Evolutionary conservation across 805 yeast genomes (phyloP), one percentile per base, ranked within the genome.

Genomic region (Metschnikowia arizonensis): DNA sequence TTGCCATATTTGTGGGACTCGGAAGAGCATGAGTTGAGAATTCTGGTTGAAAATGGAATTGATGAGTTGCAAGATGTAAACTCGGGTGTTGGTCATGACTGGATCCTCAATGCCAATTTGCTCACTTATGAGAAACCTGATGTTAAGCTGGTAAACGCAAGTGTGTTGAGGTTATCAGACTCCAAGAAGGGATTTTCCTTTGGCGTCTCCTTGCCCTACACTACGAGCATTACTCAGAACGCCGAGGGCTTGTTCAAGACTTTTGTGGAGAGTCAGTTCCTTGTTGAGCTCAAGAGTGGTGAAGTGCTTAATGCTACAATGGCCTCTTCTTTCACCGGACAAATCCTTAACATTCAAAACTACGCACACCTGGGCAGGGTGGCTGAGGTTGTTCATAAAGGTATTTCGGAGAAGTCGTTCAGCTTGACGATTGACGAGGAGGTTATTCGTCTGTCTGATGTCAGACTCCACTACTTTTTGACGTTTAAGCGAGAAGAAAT

Each of bases 1-100:
- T 64, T 88, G 47, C 93, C 95, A 2, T 60, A 66, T n/a, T 60
- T 88, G 25, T 85, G 90, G 89, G 50, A 48, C 9, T 47, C 47
- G 60, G 60, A 17, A 42, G 53, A 23, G 49, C 63, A n/a, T 64
- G 68, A 12, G 57, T 65, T 28, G 62, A 62, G n/a, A 8, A 48
- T 54, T 10, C 40, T 28, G 34, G 46, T 54, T 10, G 52, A 45
- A 24, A 53, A 54, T 36, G 56, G 55, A 8, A 33, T 50, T 19
- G 58, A 53, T 33, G 56, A 54, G 37, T 40, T 52, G 11, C 40
- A 53, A 7, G 53, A 48, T 3, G 33, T 30, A 3, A 2, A 10
- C 12, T 53, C 55, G 1, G 54, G 76, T 58, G 55, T 58, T 5
- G 78, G 78, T 1, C 67, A 73, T 17, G 78, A 80, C 58, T 82